phyloP scores from a whole-genome alignment of 2,329 filamentous ascomycete genomes.

The Polytolypa hystricis region DNA sequence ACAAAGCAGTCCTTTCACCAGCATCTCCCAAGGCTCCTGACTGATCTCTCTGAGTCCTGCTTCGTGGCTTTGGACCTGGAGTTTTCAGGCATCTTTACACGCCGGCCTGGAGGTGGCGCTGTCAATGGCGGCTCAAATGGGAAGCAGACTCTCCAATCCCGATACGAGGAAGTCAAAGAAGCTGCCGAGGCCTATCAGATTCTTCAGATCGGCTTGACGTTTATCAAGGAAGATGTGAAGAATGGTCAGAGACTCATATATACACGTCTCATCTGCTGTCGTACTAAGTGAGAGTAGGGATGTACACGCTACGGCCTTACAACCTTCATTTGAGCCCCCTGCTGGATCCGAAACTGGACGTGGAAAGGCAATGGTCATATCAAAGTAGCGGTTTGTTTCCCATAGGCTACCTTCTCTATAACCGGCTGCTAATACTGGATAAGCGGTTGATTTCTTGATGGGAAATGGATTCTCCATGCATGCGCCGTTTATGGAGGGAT shows the following conservation, averaged over 20 bases:
- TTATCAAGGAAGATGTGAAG: slow-evolving; percentile 46
- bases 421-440: slow-evolving; percentile 8
- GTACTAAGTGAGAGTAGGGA: slow-evolving; percentile 20
- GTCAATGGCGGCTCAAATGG: slow-evolving; percentile 20
- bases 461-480: slow-evolving; percentile 49
- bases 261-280: neutral
- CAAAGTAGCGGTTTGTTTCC: slow-evolving; percentile 40
- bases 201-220: slow-evolving; percentile 56
- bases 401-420: neutral
- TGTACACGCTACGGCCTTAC: slow-evolving; percentile 51
- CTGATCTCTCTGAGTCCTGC: slow-evolving; percentile 46
- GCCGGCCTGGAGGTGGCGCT: slow-evolving; percentile 20
- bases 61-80: slow-evolving; percentile 58
- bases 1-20: slow-evolving; percentile 38
- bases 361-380: slow-evolving; percentile 50
- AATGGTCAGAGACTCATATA: slow-evolving; percentile 28
- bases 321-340: slow-evolving; percentile 54
- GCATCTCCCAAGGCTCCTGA: slow-evolving; percentile 45
- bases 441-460: slow-evolving; percentile 51
- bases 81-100: slow-evolving; percentile 50
- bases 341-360: slow-evolving; percentile 39
- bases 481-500: slow-evolving; percentile 43
- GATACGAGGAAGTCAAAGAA: slow-evolving; percentile 49
- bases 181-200: slow-evolving; percentile 54
- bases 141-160: slow-evolving; percentile 45